Evolutionary conservation across 768 basidiomycete species (phyloP).

Genomic region (Serendipita sp.): DNA sequence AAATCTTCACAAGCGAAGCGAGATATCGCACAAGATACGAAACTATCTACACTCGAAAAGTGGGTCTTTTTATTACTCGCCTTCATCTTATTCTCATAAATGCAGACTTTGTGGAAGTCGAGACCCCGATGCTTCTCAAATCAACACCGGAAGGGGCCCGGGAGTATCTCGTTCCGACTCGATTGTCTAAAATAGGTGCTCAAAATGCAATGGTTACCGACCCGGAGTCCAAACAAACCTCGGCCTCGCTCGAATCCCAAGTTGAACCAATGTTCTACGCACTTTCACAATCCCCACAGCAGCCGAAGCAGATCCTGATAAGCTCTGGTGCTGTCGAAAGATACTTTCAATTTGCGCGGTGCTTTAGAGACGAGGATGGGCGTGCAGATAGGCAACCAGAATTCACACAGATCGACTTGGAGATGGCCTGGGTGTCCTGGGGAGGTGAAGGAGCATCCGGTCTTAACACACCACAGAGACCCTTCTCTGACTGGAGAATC

Average conservation of each 20-base stretch:
- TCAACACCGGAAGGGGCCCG: slow-evolving; percentile 91
- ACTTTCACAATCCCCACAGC: slow-evolving; percentile 87
- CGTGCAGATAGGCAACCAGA: slow-evolving; percentile 92
- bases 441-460: slow-evolving; percentile 23
- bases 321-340: slow-evolving; percentile 77
- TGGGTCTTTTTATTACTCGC: slow-evolving; percentile 20
- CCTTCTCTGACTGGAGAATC: slow-evolving; percentile 51
- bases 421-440: slow-evolving; percentile 92
- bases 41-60: slow-evolving; percentile 58
- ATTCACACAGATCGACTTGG: slow-evolving; percentile 92
- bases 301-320: slow-evolving; percentile 86
- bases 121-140: slow-evolving; percentile 79
- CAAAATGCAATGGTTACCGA: not conserved
- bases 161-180: slow-evolving; percentile 81
- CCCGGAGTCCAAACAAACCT: slow-evolving; percentile 15
- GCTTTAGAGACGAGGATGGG: slow-evolving; percentile 93
- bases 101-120: slow-evolving; percentile 79
- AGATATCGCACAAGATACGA: slow-evolving; percentile 66
- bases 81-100: slow-evolving; percentile 9
- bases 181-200: slow-evolving; percentile 21
- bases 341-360: slow-evolving; percentile 86
- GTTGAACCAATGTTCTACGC: slow-evolving; percentile 51
- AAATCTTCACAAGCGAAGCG: slow-evolving; percentile 69
- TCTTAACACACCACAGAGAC: slow-evolving; percentile 9
- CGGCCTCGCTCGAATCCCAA: slow-evolving; percentile 12